A percentile compares a stretch with the other conserved stretches of the same genome.
Conservation (phyloP, 768 basidiomycete genomes). For the Flagelloscypha sp. region DNA sequence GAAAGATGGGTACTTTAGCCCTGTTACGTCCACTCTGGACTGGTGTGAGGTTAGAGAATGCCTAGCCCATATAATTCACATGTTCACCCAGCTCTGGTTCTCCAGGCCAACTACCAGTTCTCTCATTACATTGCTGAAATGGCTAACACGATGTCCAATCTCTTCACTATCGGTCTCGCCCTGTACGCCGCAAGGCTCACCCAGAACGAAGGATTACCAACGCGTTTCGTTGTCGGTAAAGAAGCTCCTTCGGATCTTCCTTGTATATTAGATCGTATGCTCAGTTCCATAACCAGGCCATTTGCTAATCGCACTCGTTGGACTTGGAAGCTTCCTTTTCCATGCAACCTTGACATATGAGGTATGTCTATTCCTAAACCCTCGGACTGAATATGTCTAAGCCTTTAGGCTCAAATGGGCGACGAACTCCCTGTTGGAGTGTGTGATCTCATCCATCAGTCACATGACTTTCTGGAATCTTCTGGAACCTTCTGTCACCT, state of each 20-base stretch:
- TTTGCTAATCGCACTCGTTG: constrained; percentile 40
- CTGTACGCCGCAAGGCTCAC: constrained; percentile 35
- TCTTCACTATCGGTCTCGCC: constrained; percentile 49
- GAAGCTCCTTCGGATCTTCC: constrained; percentile 33
- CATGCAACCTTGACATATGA: constrained; percentile 71
- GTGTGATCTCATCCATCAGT: too few species aligned
- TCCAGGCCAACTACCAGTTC: constrained; percentile 69
- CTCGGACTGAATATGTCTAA: too few species aligned
- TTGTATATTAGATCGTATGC: constrained; percentile 33
- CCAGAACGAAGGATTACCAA: constrained; percentile 21
- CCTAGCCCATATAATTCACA: constrained; percentile 5
- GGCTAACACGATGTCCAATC: constrained; percentile 66
- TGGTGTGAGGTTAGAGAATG: constrained; percentile 72
- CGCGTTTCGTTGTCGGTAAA: constrained; percentile 23
- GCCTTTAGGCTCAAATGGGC: constrained; percentile 68
- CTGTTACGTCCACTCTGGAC: constrained; percentile 61
- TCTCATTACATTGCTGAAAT: constrained; percentile 72
- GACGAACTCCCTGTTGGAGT: too few species aligned
- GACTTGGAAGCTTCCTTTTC: constrained; percentile 72
- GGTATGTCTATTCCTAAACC: too few species aligned
- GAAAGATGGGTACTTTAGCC: constrained; percentile 47
- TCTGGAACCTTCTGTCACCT: too few species aligned
- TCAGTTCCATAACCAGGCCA: not conserved
- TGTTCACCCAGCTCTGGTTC: constrained; percentile 1
- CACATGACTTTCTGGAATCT: too few species aligned